Evolutionary conservation across 768 basidiomycete species (phyloP), one percentile per base, ranked within the genome.

Genomic region (Leccinellum luteum): DNA sequence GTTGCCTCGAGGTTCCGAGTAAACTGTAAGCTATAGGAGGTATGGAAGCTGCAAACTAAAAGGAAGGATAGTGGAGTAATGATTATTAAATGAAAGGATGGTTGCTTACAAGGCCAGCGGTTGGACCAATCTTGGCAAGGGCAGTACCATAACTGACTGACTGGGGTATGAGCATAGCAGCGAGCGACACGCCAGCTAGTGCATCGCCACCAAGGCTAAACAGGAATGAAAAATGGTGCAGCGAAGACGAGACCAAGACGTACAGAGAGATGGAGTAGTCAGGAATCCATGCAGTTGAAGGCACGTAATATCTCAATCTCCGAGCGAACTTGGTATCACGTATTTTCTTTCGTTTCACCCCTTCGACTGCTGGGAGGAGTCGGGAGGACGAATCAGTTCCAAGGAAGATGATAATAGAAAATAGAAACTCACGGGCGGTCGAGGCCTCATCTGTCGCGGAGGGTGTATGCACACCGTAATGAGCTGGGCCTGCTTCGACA

Each of bases 81-180:
- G 32, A 30, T 21, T 35, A 28, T 32, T 19, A 48, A 38, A 17
- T 44, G 27, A 52, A 21, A 57, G 32, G 0, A 44, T 3, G 1
- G 12, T 14, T 30, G 75, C 89, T 62, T 66, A 92, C 90, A 67
- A 98, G 75, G 51, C 95, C 95, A 45, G 92, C 83, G 3, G 92
- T 82, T 13, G 94, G 94, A 60, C 84, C 89, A 41, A 97, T 75
- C 62, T 90, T 85, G 17, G 94, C 93, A 12, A 98, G 76, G 0
- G 92, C 89, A 3, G 90, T 85, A 8, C 92, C 95, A 67, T 98
- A 97, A 70, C 90, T 92, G 69, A 97, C 90, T 1, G 92, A 90
- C 70, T 92, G 87, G 6, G 91, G 90, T 66, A 92, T 89, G 45
- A 92, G 78, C 81, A 92, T 89, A 51, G 85, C 86, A 19, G 90